These are phyloP conservation scores for Leccinum broughii DNA, from an alignment of 768 basidiomycete genomes.

Conservation along the genomic window DNA sequence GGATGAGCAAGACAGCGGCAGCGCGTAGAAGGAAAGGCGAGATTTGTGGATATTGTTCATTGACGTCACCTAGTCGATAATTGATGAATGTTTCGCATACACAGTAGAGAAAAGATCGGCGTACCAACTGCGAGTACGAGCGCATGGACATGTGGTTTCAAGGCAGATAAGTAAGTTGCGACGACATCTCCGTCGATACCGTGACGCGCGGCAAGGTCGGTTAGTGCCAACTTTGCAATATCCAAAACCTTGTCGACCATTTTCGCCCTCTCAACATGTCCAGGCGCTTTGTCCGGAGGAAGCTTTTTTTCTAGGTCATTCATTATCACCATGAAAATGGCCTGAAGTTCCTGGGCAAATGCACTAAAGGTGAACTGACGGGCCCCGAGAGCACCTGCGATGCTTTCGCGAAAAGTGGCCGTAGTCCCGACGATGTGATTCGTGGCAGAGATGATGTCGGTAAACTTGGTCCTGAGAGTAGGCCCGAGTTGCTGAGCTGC, in stretches of 20 bases:
- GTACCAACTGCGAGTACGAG: slow-evolving; percentile 14
- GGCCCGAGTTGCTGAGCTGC: slow-evolving; percentile 1
- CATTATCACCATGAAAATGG: slow-evolving; percentile 1
- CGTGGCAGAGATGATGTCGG: slow-evolving; percentile 9
- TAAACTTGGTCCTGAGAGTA: slow-evolving; percentile 6
- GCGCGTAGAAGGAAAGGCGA: slow-evolving; percentile 1
- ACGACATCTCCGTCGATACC: slow-evolving; percentile 11
- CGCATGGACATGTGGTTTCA: slow-evolving; percentile 10
- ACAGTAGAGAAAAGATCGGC: background rate
- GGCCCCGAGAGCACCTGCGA: slow-evolving; percentile 6
- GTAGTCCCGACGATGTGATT: slow-evolving; percentile 11
- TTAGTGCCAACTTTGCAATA: slow-evolving; percentile 1
- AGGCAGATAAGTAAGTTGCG: background rate
- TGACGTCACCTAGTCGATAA: slow-evolving; percentile 11
- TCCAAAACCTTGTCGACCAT: slow-evolving; percentile 14
- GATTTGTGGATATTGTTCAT: slow-evolving; percentile 11
- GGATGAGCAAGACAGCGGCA: slow-evolving; percentile 9
- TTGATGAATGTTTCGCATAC: too few relatives aligned
- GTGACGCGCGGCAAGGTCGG: background rate
- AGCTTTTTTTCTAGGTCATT: slow-evolving; percentile 1
- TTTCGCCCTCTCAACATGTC: slow-evolving; percentile 4
- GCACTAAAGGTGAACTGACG: slow-evolving; percentile 5
- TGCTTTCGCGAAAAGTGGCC: slow-evolving; percentile 9
- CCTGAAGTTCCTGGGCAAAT: slow-evolving; percentile 10
- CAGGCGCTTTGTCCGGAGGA: background rate